Conservation (phyloP, 495 filamentous ascomycete genomes). For the Hyphodiscus hymeniophilus region DNA sequence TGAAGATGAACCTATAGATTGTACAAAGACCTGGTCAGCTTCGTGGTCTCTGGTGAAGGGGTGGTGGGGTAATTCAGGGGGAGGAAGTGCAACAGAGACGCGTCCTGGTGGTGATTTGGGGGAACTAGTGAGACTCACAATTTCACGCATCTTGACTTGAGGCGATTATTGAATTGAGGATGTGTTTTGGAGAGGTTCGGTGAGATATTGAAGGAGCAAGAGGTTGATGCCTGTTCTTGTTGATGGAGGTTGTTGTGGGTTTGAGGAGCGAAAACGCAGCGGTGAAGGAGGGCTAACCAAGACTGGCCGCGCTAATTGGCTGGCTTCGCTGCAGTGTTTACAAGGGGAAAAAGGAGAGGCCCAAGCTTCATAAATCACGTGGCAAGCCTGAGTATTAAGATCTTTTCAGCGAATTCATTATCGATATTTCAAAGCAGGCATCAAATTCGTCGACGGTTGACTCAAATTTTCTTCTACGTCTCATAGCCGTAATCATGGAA, state of each 20-base stretch:
- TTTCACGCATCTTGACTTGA: slow-evolving; percentile 77
- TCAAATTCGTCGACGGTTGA: neutral
- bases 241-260: slow-evolving; percentile 17
- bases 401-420: neutral
- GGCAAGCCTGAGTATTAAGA: neutral
- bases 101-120: neutral
- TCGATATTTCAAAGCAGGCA: neutral
- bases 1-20: slow-evolving; percentile 82
- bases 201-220: slow-evolving; percentile 24
- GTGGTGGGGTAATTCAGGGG: slow-evolving; percentile 42
- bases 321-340: neutral
- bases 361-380: no score
- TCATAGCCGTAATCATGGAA: slow-evolving; percentile 56
- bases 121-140: slow-evolving; percentile 52
- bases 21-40: slow-evolving; percentile 30
- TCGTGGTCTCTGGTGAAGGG: slow-evolving; percentile 31
- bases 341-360: no score
- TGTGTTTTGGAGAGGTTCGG: slow-evolving; percentile 21
- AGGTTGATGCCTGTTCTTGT: slow-evolving; percentile 23
- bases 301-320: neutral
- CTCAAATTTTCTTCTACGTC: neutral
- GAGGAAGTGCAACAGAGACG: slow-evolving; percentile 20
- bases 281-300: slow-evolving; percentile 5
- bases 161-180: slow-evolving; percentile 21
- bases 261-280: slow-evolving; percentile 1